A percentile compares a stretch with the other conserved stretches of the same genome.
phyloP scores from a whole-genome alignment of 2,329 filamentous ascomycete genomes.

The Arthrobotrys pseudoclavata region DNA sequence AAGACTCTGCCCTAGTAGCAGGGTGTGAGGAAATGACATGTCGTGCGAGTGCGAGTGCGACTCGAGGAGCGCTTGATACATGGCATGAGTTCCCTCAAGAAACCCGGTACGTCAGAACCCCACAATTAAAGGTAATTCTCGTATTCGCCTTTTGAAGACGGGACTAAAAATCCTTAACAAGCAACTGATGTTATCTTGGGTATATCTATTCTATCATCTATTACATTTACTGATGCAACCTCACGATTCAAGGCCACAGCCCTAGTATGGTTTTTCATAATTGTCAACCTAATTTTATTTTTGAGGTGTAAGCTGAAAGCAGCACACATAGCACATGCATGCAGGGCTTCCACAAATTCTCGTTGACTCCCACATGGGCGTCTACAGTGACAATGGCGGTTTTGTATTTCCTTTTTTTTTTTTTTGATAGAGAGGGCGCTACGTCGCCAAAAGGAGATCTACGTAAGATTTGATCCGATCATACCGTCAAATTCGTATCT shows the following conservation, averaged over 20 bases:
- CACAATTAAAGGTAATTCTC: constrained; percentile 8
- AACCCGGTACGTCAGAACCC: neutral
- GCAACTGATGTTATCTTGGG: neutral
- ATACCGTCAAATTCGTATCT: constrained; percentile 4
- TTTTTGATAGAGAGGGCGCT: constrained; percentile 4
- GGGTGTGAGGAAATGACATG: neutral
- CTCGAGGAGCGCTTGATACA: constrained; percentile 26
- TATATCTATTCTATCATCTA: neutral
- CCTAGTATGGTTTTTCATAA: neutral
- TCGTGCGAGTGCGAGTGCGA: constrained; percentile 1
- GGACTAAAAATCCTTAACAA: neutral
- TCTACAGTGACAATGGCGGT: constrained; percentile 43
- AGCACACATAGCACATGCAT: constrained; percentile 18
- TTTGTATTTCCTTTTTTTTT: constrained; percentile 38
- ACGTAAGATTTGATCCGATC: constrained; percentile 27
- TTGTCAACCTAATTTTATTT: constrained; percentile 4
- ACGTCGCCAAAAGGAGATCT: constrained; percentile 14
- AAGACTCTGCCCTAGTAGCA: neutral
- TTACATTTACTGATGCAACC: neutral
- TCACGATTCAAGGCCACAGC: neutral
- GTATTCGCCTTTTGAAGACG: constrained; percentile 30
- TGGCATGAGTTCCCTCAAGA: constrained; percentile 19
- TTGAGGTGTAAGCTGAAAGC: constrained; percentile 24
- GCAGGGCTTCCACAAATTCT: constrained; percentile 20
- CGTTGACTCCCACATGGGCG: constrained; percentile 31